Evolutionary conservation across 2,329 filamentous ascomycete species (phyloP), one percentile per base, ranked within the genome.

Genomic region (Penicillium olsonii): DNA sequence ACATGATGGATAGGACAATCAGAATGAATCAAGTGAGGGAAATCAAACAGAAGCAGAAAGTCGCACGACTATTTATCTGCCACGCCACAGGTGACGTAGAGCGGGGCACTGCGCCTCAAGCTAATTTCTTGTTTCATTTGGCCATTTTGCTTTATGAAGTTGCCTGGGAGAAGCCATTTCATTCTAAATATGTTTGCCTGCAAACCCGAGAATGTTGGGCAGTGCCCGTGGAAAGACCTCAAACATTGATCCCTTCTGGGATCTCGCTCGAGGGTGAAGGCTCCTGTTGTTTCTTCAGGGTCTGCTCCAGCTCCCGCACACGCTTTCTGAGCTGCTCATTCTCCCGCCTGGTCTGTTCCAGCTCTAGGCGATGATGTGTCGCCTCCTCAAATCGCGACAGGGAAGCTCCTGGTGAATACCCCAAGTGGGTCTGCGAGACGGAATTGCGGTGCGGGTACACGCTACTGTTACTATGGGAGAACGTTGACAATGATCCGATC

Each of bases 1-100:
- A 75, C 82, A 85, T 85, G 57, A 34, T 78, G n/a, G n/a, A 69
- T 29, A 18, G n/a, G 26, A 17, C 52, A 43, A 12, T 35, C 14
- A 14, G n/a, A 43, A 34, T 19, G 48, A 35, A 18, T 29, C 6
- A 4, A 4, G 29, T n/a, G 27, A 20, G 44, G 43, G 35, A 52
- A 33, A 24, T 42, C 22, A 24, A 38, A 37, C 20, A 39, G 39
- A 46, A 50, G 29, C n/a, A 12, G 34, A 39, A 12, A 19, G 33
- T 50, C 40, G 27, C 27, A 42, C 22, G 34, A 42, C 42, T 47
- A 38, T 53, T 45, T 44, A 50, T 44, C 42, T 43, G 18, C 31
- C 8, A 63, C 61, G 66, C 67, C 68, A 67, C 63, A 62, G 11
- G 54, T 70, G 67, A 70, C 67, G 67, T 69, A 61, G 41, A 42